A percentile compares a stretch with the other conserved stretches of the same genome.
Evolutionary conservation across 2,329 filamentous ascomycete genomes (phyloP).

Genomic region (Cercospora sp.): DNA sequence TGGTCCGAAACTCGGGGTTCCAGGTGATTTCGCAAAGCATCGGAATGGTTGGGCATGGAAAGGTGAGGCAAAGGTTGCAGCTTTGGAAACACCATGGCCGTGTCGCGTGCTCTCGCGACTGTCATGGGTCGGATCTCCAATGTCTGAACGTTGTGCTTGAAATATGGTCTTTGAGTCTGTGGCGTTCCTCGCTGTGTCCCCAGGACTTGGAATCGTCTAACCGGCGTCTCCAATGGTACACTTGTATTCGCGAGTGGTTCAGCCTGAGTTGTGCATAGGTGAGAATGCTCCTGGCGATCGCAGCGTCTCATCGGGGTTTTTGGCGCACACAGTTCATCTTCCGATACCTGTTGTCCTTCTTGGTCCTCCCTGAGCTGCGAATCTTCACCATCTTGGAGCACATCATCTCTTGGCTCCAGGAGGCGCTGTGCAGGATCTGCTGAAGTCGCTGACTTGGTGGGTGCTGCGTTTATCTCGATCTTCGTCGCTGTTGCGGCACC

Average conservation of each 20-base stretch:
- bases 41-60: not conserved
- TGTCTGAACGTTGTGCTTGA: slow-evolving; percentile 23
- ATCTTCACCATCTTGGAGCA: slow-evolving; percentile 6
- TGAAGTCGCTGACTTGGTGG: slow-evolving; percentile 31
- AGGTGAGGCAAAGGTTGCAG: slow-evolving; percentile 21
- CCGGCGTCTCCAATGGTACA: slow-evolving; percentile 27
- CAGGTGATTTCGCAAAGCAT: not conserved
- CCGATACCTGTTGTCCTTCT: slow-evolving; percentile 27
- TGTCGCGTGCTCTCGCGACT: slow-evolving; percentile 27
- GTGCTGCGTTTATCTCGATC: slow-evolving; percentile 11
- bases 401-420: slow-evolving; percentile 4
- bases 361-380: slow-evolving; percentile 18
- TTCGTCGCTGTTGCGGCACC: not conserved
- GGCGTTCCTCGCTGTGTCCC: slow-evolving; percentile 31
- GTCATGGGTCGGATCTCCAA: slow-evolving; percentile 31
- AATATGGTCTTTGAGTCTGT: slow-evolving; percentile 32
- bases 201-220: slow-evolving; percentile 24
- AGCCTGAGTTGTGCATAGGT: slow-evolving; percentile 24
- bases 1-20: not conserved
- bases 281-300: slow-evolving; percentile 25
- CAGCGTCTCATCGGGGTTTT: slow-evolving; percentile 39
- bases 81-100: slow-evolving; percentile 32
- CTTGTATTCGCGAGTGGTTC: slow-evolving; percentile 15
- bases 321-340: slow-evolving; percentile 38
- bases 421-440: slow-evolving; percentile 21